Base-by-base conservation (phyloP, 352 stramenopile species). In the Phytopythium cucurbitacearum region DNA sequence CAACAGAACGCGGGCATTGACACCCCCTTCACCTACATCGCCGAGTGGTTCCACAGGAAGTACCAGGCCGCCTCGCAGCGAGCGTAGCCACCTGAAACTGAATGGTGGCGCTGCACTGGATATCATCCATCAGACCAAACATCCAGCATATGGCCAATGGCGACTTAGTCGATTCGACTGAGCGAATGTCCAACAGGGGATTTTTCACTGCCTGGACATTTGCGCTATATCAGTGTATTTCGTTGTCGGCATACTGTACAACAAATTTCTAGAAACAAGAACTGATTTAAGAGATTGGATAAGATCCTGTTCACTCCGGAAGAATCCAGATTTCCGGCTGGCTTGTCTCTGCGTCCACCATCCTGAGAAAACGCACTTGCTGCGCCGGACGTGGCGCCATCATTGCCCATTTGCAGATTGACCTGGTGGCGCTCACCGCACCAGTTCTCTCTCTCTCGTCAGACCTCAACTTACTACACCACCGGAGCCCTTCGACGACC, bases 11-110 rank as follows among this genome's bases (percentile, higher is more conserved):
- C 69, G 6, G 75, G 68, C 12, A 80, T 94, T 21, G 81, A 94
- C 5, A 76, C 76, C 35, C 77, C 84, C 7, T 94, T 94, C 62
- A 55, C 65, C 28, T 74, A 91, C 69, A 89, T 94, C 53, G 80
- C 84, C 33, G 77, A 88, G 52, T 87, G 78, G 69, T 94, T 92
- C 48, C 75, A 90, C 67, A 89, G 89, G 48, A 91, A 91, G 56
- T 94, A 94, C 54, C 80, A 90, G 48, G 68, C 63, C 51, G 76
- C 76, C 35, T 80, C 78, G 0, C 66, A 86, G 48, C 73, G 74
- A 3, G 76, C 69, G 10, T 88, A 68, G 40, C 38, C 41, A 12
- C 15, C 2, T 36, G 33, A 10, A 50, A 33, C 34, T 33, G 33
- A 28, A 38, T 16, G 21, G 21, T 2, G 21, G 21, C 21, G 21